Base-by-base conservation (phyloP, 2,329 filamentous ascomycete species). In the Diaporthe humulicola region DNA sequence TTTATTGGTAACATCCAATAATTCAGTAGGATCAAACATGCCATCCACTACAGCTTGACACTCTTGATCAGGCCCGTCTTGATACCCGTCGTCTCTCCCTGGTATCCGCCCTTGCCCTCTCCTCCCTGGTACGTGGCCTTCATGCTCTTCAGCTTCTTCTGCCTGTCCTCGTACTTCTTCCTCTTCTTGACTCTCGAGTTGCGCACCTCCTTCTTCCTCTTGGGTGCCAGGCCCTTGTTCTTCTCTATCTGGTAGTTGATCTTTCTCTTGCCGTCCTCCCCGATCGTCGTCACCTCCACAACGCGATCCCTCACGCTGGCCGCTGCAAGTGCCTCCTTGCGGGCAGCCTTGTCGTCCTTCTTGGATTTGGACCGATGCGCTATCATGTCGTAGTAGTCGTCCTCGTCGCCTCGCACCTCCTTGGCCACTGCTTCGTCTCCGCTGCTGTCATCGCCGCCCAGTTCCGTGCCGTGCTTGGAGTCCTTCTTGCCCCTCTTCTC, bases 181-280 rank as follows among this genome's bases (percentile, higher is more conserved):
- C 95, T 92, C 93, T 98, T 98, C 93, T 98, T 99, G 78, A 98
- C 96, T 83, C 97, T 90, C 48, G 97, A 96, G 86, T 99, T 99
- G 77, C 96, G 89, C 74, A 95, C 93, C 79, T 98, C 96, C 91
- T 99, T 98, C 89, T 94, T 97, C 77, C 96, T 90, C 84, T 94
- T 93, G 61, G 96, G 95, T 75, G 95, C 93, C 77, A 99, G 87
- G 42, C 97, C 97, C 90, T 98, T 98, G 86, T 99, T 99, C 91
- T 98, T 98, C 86, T 96, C 91, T 81, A 99, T 99, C 79, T 93
- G 91, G 85, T 98, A 98, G 25, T 92, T 94, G 83, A 99, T 98
- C 84, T 95, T 95, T 75, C 97, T 89, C 87, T 98, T 98, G 75
- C 96, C 96, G 80, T 98, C 95, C 74, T 91, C 87, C 56, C 94